A percentile compares a stretch with the other conserved stretches of the same genome.
Evolutionary conservation across 1,284 basidiomycete genomes (phyloP).

Genomic region (Ganoderma lucidum): DNA sequence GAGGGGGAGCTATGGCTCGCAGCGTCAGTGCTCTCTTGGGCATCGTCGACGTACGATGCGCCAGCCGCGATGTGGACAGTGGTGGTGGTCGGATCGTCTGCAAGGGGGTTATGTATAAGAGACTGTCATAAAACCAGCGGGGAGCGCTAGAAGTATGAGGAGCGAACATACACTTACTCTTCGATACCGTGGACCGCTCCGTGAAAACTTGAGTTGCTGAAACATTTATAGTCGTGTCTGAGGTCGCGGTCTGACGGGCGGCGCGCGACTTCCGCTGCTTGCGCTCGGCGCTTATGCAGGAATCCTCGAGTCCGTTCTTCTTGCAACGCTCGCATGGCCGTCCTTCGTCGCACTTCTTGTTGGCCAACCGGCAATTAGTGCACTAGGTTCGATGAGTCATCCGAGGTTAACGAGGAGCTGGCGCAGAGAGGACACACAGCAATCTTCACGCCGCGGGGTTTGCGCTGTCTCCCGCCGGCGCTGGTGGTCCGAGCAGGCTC

Average conservation of each 20-base stretch:
- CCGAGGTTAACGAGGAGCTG: neutral
- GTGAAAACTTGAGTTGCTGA: conserved; percentile 14
- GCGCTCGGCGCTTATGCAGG: conserved; percentile 24
- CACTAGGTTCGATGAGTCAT: conserved; percentile 23
- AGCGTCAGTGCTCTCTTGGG: conserved; percentile 22
- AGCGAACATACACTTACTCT: conserved; percentile 15
- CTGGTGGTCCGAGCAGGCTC: neutral
- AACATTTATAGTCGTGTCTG: conserved; percentile 12
- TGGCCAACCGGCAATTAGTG: conserved; percentile 27
- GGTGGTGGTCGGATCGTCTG: neutral
- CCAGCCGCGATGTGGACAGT: conserved; percentile 16
- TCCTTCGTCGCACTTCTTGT: conserved; percentile 30
- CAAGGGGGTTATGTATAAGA: neutral
- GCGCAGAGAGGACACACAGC: conserved; percentile 21
- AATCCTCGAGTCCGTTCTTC: conserved; percentile 12
- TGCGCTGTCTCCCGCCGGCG: conserved; percentile 14
- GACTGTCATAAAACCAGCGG: neutral
- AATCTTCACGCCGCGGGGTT: conserved; percentile 26
- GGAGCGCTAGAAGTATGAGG: neutral
- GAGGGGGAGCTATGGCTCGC: conserved; percentile 21
- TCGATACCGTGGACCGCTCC: conserved; percentile 1
- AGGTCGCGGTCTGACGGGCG: conserved; percentile 11
- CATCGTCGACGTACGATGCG: conserved; percentile 20
- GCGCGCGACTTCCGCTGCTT: conserved; percentile 14
- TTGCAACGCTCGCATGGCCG: conserved; percentile 27